These are phyloP conservation scores for Teunomyces tritomae DNA, from an alignment of 805 yeast species.

Conservation along the genomic window DNA sequence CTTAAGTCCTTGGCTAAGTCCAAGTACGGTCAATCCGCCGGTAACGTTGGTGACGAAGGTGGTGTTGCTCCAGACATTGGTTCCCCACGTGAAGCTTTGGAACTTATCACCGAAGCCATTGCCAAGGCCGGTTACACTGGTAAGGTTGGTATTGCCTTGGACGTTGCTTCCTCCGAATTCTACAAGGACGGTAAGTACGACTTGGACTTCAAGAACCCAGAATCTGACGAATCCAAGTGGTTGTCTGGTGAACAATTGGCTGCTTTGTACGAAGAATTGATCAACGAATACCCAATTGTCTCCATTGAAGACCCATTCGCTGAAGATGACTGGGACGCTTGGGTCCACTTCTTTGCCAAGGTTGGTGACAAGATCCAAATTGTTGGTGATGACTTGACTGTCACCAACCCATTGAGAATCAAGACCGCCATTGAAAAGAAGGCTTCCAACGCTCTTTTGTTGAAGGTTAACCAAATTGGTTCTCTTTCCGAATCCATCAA, in stretches of 20 bases:
- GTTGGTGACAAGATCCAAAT: constrained; percentile 75
- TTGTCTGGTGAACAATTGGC: constrained; percentile 86
- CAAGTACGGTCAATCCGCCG: constrained; percentile 96
- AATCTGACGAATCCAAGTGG: constrained; percentile 88
- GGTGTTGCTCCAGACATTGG: constrained; percentile 99
- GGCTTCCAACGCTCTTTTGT: constrained; percentile 89
- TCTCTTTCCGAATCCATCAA: constrained; percentile 92
- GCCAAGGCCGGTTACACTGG: constrained; percentile 95
- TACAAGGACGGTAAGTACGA: constrained; percentile 96
- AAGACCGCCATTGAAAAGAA: constrained; percentile 94
- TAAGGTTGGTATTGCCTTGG: constrained; percentile 86
- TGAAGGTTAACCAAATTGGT: constrained; percentile 99
- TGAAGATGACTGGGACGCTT: constrained; percentile 99
- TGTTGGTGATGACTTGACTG: constrained; percentile 98
- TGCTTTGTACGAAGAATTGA: constrained; percentile 73
- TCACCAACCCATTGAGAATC: constrained; percentile 95
- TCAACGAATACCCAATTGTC: constrained; percentile 93
- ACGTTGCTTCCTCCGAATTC: constrained; percentile 97
- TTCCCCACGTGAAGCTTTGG: constrained; percentile 95
- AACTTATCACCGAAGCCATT: constrained; percentile 87
- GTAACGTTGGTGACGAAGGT: constrained; percentile 99
- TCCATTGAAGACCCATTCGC: constrained; percentile 99
- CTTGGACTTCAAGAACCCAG: constrained; percentile 97
- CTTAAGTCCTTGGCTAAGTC: constrained; percentile 90
- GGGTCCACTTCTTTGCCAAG: constrained; percentile 80